Evolutionary conservation across 2,329 filamentous ascomycete species (phyloP), one percentile per base, ranked within the genome.

Genomic region (Elsinoe perseae): DNA sequence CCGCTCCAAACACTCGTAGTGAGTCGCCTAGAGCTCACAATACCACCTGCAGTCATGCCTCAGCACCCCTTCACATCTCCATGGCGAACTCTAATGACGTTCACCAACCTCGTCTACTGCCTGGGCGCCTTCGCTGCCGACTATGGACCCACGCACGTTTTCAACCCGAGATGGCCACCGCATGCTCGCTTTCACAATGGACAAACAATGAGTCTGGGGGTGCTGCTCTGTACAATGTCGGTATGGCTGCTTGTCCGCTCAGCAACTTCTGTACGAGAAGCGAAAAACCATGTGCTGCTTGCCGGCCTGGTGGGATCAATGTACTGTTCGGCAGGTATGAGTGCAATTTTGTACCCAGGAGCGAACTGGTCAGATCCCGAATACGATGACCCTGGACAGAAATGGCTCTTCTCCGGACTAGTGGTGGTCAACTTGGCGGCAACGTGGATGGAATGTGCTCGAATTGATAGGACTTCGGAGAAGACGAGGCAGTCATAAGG

Each of bases 131-230:
- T 43, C 18, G 10, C 10, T 14, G 10, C 23, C 18, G 40, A 43
- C 18, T 43, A 43, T 30, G 44, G 44, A 9, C 14, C 73, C 42
- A 76, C 74, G 0, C 75, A 76, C 65, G 65, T 77, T 59, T 65
- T 68, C 56, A 77, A 77, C 61, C 73, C 74, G 0, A 63, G 62
- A 54, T 77, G 75, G 75, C 69, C 73, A 1, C 72, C 72, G 0
- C 75, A 78, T 61, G 75, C 74, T 12, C 69, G 70, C 59, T 77
- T 75, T 64, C 74, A 77, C 64, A 76, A 75, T 59, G 74, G 72
- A 0, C 75, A 77, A 61, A 76, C 73, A 20, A 75, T 77, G 73
- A 68, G 68, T 5, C 68, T 72, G 56, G 72, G 73, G 1, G 59
- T 72, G 0, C 53, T 64, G 16, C 64, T 73, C 7, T 70, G 71